A percentile compares a stretch with the other conserved stretches of the same genome.
phyloP scores from a whole-genome alignment of 345 rosid genomes.

The Syzygium jambos region DNA sequence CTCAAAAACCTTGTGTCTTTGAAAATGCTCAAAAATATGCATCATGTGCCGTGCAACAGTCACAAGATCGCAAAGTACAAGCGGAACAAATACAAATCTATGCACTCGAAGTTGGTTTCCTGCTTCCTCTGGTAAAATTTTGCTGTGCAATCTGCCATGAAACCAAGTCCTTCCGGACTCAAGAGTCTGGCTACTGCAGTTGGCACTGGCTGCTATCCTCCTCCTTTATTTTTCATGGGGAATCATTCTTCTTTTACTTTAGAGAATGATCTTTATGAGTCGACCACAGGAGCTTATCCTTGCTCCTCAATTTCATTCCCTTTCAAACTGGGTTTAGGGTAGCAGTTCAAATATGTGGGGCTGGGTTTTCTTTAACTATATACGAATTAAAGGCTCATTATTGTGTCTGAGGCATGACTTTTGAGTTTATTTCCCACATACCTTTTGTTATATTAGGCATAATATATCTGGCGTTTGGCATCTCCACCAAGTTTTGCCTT shows the following conservation, averaged over 20 bases:
- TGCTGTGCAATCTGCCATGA: not conserved
- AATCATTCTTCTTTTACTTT: not conserved
- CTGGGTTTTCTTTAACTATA: not conserved
- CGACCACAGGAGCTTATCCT: not conserved
- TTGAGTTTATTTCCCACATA: not conserved
- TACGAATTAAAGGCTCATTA: not conserved
- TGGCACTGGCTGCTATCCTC: not conserved
- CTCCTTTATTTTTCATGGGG: not conserved
- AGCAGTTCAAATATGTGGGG: not conserved
- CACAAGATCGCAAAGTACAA: not conserved
- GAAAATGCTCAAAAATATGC: not conserved
- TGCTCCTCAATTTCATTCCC: not conserved
- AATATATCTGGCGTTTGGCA: not conserved
- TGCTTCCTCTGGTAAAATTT: not conserved
- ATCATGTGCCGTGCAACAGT: not conserved
- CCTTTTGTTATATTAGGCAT: not conserved
- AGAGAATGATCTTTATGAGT: not conserved
- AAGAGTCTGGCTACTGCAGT: not conserved
- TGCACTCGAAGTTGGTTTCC: not conserved
- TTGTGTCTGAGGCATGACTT: not conserved
- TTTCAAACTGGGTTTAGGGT: not conserved
- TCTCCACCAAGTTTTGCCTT: not conserved
- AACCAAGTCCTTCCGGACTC: not conserved
- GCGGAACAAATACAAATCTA: not conserved
- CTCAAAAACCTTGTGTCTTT: not conserved